These are phyloP conservation scores for Diaporthe nobilis DNA, from an alignment of 2,329 filamentous ascomycete species.

Conservation along the genomic window DNA sequence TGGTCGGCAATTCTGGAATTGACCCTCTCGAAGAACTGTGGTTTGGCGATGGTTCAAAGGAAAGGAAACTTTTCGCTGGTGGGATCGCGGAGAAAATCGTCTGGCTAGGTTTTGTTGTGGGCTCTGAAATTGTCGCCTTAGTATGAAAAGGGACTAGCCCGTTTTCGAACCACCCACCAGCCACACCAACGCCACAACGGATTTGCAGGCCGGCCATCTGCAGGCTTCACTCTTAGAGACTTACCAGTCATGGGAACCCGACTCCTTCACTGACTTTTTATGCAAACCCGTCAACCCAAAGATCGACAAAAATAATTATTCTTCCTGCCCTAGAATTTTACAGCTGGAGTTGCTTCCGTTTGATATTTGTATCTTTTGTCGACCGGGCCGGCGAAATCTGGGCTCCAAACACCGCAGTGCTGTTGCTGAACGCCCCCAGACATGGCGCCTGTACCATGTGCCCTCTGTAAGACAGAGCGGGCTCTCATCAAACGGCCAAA, in stretches of 20 bases:
- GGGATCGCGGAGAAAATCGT: conserved; percentile 22
- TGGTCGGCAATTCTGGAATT: conserved; percentile 62
- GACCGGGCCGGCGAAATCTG: no score
- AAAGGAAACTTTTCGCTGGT: conserved; percentile 15
- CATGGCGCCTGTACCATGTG: conserved; percentile 86
- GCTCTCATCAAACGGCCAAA: conserved; percentile 95
- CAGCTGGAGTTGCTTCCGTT: background rate
- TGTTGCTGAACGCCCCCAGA: conserved; percentile 35
- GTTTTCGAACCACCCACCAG: background rate
- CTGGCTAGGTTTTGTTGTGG: conserved; percentile 39
- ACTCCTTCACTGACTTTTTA: background rate
- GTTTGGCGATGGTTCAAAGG: conserved; percentile 38
- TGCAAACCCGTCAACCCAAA: background rate
- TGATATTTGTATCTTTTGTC: background rate
- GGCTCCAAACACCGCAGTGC: background rate
- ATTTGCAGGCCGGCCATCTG: background rate
- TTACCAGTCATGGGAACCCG: background rate
- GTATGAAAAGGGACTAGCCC: background rate
- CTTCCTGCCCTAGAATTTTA: background rate
- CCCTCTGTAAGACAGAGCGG: conserved; percentile 80
- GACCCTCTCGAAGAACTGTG: conserved; percentile 47
- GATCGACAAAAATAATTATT: background rate
- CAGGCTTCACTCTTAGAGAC: background rate
- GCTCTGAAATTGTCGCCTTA: background rate
- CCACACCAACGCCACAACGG: conserved; percentile 21